Evolutionary conservation across 495 filamentous ascomycete genomes (phyloP).

Genomic region (Penicillium roqueforti): DNA sequence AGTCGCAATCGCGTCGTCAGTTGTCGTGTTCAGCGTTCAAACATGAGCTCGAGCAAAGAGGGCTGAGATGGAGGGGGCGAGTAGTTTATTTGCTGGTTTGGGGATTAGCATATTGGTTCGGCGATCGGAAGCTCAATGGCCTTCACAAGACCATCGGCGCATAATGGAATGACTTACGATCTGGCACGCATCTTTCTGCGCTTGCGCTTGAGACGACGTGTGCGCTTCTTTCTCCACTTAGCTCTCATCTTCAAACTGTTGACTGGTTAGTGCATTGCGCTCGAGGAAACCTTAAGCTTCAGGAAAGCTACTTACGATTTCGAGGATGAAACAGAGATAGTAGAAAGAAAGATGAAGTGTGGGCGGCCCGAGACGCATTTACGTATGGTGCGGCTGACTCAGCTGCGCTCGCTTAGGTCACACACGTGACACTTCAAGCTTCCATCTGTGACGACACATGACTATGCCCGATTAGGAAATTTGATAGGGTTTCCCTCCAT

Average conservation of each 20-base stretch:
- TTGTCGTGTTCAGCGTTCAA: slow-evolving; percentile 48
- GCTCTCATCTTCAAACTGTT: slow-evolving; percentile 82
- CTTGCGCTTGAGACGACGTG: slow-evolving; percentile 97
- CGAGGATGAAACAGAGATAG: slow-evolving; percentile 50
- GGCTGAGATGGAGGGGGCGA: slow-evolving; percentile 59
- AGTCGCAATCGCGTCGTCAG: slow-evolving; percentile 37
- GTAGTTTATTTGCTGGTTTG: slow-evolving; percentile 67
- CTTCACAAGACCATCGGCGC: slow-evolving; percentile 4
- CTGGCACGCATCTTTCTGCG: slow-evolving; percentile 97
- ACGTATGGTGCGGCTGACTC: slow-evolving; percentile 46
- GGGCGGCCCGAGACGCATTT: slow-evolving; percentile 35
- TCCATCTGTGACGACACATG: slow-evolving; percentile 11
- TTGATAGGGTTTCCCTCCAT: slow-evolving; percentile 7
- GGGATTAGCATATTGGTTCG: slow-evolving; percentile 25
- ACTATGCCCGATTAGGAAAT: slow-evolving; percentile 11
- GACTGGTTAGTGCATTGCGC: slow-evolving; percentile 26
- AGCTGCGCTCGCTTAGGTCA: slow-evolving; percentile 33
- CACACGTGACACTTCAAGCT: slow-evolving; percentile 1
- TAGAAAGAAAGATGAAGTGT: slow-evolving; percentile 43
- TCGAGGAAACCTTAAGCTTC: not conserved
- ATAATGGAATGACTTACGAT: slow-evolving; percentile 55
- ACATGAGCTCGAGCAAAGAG: slow-evolving; percentile 40
- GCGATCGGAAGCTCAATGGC: not conserved
- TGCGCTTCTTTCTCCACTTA: slow-evolving; percentile 99
- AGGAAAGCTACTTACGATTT: slow-evolving; percentile 44